Conservation (phyloP, 305 asterid species). For the Stenogyne calaminthoides region DNA sequence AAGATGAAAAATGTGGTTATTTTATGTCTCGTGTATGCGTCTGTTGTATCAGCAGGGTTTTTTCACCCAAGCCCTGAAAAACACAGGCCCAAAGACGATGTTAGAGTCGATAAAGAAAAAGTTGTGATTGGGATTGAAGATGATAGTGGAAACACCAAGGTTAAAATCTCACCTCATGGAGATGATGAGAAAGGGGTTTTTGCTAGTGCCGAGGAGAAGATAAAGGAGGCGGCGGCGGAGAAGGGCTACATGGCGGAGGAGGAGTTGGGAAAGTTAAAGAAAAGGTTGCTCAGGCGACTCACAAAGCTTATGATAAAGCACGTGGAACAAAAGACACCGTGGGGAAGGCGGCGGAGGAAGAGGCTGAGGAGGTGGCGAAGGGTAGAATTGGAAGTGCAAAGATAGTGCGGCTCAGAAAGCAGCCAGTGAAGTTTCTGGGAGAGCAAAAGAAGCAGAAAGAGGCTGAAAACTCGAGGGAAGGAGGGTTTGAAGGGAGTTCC, state of each 20-base stretch:
- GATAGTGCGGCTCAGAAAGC: too few relatives aligned
- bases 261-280: too few relatives aligned
- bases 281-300: too few relatives aligned
- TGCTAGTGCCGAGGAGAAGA: constrained; percentile 7
- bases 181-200: neutral
- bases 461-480: constrained; percentile 26
- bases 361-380: too few relatives aligned
- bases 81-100: constrained; percentile 17
- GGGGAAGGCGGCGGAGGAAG: too few relatives aligned
- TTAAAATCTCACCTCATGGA: constrained; percentile 33
- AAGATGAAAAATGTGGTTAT: constrained; percentile 30
- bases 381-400: too few relatives aligned
- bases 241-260: too few relatives aligned
- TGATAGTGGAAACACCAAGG: constrained; percentile 37
- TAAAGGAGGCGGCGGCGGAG: neutral
- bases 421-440: too few relatives aligned
- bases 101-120: constrained; percentile 25
- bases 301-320: too few relatives aligned
- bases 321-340: too few relatives aligned
- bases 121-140: constrained; percentile 36
- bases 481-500: constrained; percentile 22
- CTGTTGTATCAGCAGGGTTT: constrained; percentile 33
- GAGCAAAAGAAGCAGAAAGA: constrained; percentile 24
- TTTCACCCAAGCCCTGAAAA: constrained; percentile 32
- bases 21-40: constrained; percentile 32